Evolutionary conservation across 176 grass and related monocot genomes (phyloP).

Genomic region (Raddia distichophylla): DNA sequence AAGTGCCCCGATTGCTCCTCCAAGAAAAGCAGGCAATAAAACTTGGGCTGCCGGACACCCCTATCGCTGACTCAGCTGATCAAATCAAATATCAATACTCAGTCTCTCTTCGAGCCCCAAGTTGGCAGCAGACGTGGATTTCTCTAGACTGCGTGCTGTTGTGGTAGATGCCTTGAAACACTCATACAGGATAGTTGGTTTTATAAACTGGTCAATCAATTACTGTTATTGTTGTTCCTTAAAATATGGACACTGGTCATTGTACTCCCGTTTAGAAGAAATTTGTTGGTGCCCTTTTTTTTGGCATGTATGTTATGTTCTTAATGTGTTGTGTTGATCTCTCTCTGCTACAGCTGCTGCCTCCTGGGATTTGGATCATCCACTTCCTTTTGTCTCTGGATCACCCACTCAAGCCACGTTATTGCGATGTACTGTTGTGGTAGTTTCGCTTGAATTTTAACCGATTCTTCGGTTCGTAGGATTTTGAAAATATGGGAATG

Average conservation of each 20-base stretch:
- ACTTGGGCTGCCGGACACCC: not conserved
- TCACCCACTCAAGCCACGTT: not conserved
- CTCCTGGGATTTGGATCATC: not conserved
- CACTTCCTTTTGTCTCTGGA: not conserved
- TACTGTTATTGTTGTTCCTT: not conserved
- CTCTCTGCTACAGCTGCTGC: not conserved
- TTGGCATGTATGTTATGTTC: not conserved
- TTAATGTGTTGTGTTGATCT: not conserved
- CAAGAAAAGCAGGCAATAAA: constrained; percentile 58
- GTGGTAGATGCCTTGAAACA: constrained; percentile 22
- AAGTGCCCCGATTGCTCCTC: constrained; percentile 72
- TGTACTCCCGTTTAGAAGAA: not conserved
- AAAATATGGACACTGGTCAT: constrained; percentile 27
- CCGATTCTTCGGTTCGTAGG: no score
- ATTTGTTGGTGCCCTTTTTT: not conserved
- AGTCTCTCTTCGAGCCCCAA: constrained; percentile 19
- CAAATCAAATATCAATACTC: constrained; percentile 38
- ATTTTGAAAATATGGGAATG: no score
- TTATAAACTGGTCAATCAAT: constrained; percentile 34
- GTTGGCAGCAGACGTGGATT: constrained; percentile 39
- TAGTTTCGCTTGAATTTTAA: not conserved
- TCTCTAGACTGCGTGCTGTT: constrained; percentile 20
- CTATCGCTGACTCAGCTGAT: constrained; percentile 50
- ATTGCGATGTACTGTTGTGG: not conserved
- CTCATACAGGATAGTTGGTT: constrained; percentile 44